Conservation (phyloP, 805 yeast genomes). For the Kodamaea restingae region DNA sequence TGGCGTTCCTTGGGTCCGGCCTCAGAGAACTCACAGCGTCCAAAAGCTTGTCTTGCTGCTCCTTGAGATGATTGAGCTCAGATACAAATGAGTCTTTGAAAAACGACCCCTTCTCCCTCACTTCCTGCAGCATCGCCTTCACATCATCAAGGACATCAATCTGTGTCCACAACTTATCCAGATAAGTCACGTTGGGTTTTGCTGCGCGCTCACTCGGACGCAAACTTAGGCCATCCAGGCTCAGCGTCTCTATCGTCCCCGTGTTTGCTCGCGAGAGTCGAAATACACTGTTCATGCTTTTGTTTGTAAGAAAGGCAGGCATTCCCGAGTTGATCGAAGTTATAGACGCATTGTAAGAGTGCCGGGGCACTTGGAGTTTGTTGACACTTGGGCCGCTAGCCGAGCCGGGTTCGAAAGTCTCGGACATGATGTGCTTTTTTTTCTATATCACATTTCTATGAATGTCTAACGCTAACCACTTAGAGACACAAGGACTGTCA, state of each 20-base stretch:
- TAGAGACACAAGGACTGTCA: background rate
- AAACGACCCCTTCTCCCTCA: conserved; percentile 41
- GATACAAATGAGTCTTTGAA: conserved; percentile 49
- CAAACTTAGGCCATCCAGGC: conserved; percentile 15
- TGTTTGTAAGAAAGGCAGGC: conserved; percentile 1
- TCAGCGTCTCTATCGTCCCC: conserved; percentile 9
- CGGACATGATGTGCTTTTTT: conserved; percentile 1
- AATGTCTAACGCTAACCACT: no score
- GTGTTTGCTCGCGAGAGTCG: conserved; percentile 19
- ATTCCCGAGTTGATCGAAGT: conserved; percentile 8
- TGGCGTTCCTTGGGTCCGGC: conserved; percentile 20
- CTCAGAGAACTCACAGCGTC: conserved; percentile 33
- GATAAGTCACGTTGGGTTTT: conserved; percentile 58
- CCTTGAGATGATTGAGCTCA: conserved; percentile 51
- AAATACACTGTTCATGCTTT: conserved; percentile 11
- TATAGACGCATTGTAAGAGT: conserved; percentile 12
- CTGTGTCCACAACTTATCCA: conserved; percentile 82
- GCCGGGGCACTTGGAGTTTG: conserved; percentile 16
- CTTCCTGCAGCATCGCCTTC: conserved; percentile 49
- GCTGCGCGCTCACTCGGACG: conserved; percentile 46
- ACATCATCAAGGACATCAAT: conserved; percentile 84
- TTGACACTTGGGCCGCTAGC: conserved; percentile 7
- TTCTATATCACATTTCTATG: no score
- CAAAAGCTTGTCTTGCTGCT: conserved; percentile 45
- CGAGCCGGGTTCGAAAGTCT: background rate